phyloP scores from a whole-genome alignment of 2,329 filamentous ascomycete species.

The Fusarium transvaalense region DNA sequence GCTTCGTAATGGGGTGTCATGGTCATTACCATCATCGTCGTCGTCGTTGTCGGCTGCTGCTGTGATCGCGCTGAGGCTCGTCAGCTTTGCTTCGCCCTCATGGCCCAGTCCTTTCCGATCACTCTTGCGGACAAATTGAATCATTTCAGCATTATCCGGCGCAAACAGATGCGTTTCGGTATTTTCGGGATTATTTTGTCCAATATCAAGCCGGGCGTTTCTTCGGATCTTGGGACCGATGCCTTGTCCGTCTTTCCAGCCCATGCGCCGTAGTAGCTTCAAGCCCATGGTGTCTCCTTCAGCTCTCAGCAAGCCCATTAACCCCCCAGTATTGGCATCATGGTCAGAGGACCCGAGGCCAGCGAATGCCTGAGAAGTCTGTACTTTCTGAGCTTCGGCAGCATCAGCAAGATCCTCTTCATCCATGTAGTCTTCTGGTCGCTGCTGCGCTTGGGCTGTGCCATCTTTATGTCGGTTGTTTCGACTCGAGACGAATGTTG shows the following conservation, averaged over 20 bases:
- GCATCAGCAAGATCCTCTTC: conserved; percentile 93
- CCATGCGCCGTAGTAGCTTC: conserved; percentile 90
- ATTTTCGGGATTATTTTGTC: conserved; percentile 54
- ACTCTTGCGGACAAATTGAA: conserved; percentile 73
- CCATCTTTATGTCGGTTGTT: conserved; percentile 79
- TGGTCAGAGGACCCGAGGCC: conserved; percentile 77
- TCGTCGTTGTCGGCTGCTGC: conserved; percentile 51
- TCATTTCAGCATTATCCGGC: conserved; percentile 81
- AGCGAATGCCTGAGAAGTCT: conserved; percentile 80
- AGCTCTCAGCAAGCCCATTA: conserved; percentile 79
- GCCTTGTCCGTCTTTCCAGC: conserved; percentile 94
- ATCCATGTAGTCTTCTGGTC: conserved; percentile 94
- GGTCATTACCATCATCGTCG: conserved; percentile 59
- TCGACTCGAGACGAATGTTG: conserved; percentile 91
- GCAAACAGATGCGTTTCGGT: conserved; percentile 80
- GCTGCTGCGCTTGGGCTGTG: conserved; percentile 68
- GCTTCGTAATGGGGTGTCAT: conserved; percentile 11
- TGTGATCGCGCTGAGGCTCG: conserved; percentile 50
- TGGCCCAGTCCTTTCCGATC: conserved; percentile 80
- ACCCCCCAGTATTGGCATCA: conserved; percentile 63
- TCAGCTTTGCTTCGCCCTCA: conserved; percentile 68
- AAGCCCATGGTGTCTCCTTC: conserved; percentile 88
- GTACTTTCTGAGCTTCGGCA: conserved; percentile 79
- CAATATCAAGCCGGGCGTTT: conserved; percentile 72
- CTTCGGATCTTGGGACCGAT: conserved; percentile 88